Evolutionary conservation across 2,329 filamentous ascomycete species (phyloP).

Genomic region (Zasmidium citrigriseum): DNA sequence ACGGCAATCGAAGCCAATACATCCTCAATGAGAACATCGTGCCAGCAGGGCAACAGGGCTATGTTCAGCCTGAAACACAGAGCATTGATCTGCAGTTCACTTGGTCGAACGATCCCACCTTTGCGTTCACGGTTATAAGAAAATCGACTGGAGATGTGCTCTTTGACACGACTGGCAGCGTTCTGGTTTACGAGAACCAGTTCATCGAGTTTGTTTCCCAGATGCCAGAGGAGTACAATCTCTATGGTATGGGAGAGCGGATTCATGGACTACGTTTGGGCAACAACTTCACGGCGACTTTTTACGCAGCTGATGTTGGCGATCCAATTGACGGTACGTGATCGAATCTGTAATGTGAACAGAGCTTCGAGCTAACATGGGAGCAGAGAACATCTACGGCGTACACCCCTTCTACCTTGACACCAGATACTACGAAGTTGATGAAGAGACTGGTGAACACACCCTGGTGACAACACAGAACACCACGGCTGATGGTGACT

Average conservation of each 20-base stretch:
- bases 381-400: conserved; percentile 66
- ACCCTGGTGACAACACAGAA: conserved; percentile 57
- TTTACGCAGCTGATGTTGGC: conserved; percentile 68
- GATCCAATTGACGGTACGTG: conserved; percentile 57
- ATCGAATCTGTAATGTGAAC: not conserved
- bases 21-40: conserved; percentile 65
- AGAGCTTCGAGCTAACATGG: not conserved
- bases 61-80: conserved; percentile 42
- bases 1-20: conserved; percentile 48
- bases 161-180: conserved; percentile 65
- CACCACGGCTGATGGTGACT: conserved; percentile 54
- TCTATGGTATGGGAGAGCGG: conserved; percentile 71
- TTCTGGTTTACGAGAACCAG: conserved; percentile 73
- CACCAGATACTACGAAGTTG: conserved; percentile 69
- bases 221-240: conserved; percentile 70
- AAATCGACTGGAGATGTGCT: conserved; percentile 65
- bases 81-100: conserved; percentile 52
- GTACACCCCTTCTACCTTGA: conserved; percentile 78
- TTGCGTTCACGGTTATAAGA: conserved; percentile 58
- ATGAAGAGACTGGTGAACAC: conserved; percentile 45
- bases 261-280: conserved; percentile 72
- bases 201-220: conserved; percentile 72
- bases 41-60: conserved; percentile 53
- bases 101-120: conserved; percentile 60
- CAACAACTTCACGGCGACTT: conserved; percentile 69